These are phyloP conservation scores for Blastobotrys ciferrii DNA, from an alignment of 1,139 yeast species.

Conservation along the genomic window DNA sequence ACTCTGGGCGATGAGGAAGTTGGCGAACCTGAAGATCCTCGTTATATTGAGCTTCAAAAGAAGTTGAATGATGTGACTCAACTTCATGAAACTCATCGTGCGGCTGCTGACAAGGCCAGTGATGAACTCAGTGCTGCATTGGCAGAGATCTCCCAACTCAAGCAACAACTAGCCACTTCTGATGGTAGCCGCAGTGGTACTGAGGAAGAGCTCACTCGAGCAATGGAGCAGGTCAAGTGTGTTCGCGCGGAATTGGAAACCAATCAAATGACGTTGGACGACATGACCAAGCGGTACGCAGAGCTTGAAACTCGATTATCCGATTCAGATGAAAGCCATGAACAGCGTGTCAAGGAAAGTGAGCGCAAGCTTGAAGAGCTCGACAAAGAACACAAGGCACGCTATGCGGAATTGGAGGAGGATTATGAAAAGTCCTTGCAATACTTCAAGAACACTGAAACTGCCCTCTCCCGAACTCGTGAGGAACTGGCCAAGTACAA, in stretches of 20 bases:
- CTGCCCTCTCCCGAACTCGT: slow-evolving; percentile 71
- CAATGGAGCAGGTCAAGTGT: slow-evolving; percentile 20
- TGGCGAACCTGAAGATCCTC: slow-evolving; percentile 23
- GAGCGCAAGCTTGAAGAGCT: slow-evolving; percentile 12
- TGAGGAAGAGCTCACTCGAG: slow-evolving; percentile 24
- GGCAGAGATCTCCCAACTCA: slow-evolving; percentile 29
- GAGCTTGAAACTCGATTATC: slow-evolving; percentile 16
- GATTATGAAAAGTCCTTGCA: slow-evolving; percentile 70
- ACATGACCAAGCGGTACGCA: slow-evolving; percentile 17
- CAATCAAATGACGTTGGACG: slow-evolving; percentile 14
- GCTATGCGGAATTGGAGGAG: slow-evolving; percentile 39
- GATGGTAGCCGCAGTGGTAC: slow-evolving; percentile 21
- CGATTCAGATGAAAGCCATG: slow-evolving; percentile 15
- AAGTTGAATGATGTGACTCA: slow-evolving; percentile 26
- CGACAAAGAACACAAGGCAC: slow-evolving; percentile 14
- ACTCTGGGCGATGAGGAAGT: slow-evolving; percentile 16
- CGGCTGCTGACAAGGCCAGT: slow-evolving; percentile 35
- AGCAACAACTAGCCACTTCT: slow-evolving; percentile 28
- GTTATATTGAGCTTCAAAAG: slow-evolving; percentile 22
- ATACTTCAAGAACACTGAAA: slow-evolving; percentile 70
- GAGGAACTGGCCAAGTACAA: slow-evolving; percentile 64
- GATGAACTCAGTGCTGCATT: slow-evolving; percentile 28
- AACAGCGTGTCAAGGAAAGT: slow-evolving; percentile 10
- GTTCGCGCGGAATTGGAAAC: slow-evolving; percentile 14
- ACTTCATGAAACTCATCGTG: slow-evolving; percentile 33